phyloP scores from a whole-genome alignment of 2,329 filamentous ascomycete genomes.

The Hymenoscyphus infarciens region DNA sequence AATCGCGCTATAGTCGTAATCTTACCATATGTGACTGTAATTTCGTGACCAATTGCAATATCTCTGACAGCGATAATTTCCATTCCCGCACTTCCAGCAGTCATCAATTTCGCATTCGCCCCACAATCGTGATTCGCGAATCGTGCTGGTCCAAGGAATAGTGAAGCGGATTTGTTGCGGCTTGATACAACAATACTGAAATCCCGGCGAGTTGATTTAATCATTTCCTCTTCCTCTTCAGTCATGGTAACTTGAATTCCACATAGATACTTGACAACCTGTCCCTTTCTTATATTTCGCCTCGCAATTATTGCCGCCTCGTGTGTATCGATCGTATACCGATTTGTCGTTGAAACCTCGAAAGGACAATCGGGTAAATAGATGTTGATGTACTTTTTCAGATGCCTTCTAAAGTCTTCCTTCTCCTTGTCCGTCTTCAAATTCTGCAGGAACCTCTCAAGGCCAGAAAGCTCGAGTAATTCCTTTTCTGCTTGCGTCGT shows the following conservation, averaged over 20 bases:
- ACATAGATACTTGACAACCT: constrained; percentile 84
- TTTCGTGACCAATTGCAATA: constrained; percentile 86
- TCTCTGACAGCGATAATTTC: constrained; percentile 80
- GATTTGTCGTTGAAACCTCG: constrained; percentile 89
- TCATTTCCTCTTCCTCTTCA: constrained; percentile 79
- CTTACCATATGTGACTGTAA: constrained; percentile 81
- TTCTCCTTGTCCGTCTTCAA: constrained; percentile 75
- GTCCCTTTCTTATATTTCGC: constrained; percentile 72
- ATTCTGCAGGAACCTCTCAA: constrained; percentile 65
- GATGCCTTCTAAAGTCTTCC: constrained; percentile 79
- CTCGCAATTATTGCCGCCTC: constrained; percentile 86
- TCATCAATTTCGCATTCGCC: constrained; percentile 85
- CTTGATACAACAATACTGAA: constrained; percentile 97
- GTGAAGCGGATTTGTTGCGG: constrained; percentile 80
- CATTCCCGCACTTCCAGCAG: constrained; percentile 80
- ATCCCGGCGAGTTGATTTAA: constrained; percentile 80
- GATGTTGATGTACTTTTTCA: constrained; percentile 87
- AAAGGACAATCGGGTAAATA: constrained; percentile 93
- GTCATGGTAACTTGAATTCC: constrained; percentile 93
- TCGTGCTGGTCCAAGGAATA: constrained; percentile 91
- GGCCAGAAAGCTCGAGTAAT: constrained; percentile 67
- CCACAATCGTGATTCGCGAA: constrained; percentile 98
- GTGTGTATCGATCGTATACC: constrained; percentile 86
- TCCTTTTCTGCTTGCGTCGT: constrained; percentile 65
- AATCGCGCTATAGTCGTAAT: background rate